phyloP scores from a whole-genome alignment of 2,329 filamentous ascomycete species.

The Diaporthe humulicola region DNA sequence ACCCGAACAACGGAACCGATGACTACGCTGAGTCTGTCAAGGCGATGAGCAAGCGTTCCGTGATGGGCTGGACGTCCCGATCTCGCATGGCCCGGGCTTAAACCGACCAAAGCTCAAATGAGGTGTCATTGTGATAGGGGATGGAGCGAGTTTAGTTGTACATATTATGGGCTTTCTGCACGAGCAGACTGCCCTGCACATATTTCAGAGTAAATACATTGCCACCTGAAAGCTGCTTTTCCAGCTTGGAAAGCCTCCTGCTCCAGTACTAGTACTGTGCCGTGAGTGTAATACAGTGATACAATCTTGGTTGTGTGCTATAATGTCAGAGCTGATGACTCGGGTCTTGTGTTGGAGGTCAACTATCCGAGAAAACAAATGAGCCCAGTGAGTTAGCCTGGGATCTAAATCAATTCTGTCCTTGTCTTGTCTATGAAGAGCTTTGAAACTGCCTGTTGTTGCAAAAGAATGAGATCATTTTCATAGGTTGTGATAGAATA shows the following conservation, averaged over 20 bases:
- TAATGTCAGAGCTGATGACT: neutral
- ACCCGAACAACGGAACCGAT: conserved; percentile 54
- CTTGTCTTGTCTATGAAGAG: neutral
- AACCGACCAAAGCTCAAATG: neutral
- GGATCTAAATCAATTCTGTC: neutral
- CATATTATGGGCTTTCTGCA: conserved; percentile 20
- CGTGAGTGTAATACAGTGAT: neutral
- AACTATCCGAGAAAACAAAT: neutral
- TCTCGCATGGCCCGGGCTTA: conserved; percentile 12
- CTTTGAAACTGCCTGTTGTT: neutral
- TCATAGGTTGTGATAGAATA: too few species aligned
- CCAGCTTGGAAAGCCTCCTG: neutral
- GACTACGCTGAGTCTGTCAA: conserved; percentile 54
- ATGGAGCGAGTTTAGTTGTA: conserved; percentile 12
- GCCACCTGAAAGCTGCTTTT: neutral
- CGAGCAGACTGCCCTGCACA: neutral
- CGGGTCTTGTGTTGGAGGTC: neutral
- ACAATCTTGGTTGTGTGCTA: neutral
- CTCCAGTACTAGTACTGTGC: neutral
- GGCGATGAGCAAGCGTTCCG: conserved; percentile 41
- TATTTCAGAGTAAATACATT: neutral
- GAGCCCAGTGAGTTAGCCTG: neutral
- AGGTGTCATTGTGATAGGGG: neutral
- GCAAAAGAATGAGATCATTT: too few species aligned
- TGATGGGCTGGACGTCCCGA: conserved; percentile 13